Base-by-base conservation (phyloP, 768 basidiomycete species). In the Suillus occidentalis region DNA sequence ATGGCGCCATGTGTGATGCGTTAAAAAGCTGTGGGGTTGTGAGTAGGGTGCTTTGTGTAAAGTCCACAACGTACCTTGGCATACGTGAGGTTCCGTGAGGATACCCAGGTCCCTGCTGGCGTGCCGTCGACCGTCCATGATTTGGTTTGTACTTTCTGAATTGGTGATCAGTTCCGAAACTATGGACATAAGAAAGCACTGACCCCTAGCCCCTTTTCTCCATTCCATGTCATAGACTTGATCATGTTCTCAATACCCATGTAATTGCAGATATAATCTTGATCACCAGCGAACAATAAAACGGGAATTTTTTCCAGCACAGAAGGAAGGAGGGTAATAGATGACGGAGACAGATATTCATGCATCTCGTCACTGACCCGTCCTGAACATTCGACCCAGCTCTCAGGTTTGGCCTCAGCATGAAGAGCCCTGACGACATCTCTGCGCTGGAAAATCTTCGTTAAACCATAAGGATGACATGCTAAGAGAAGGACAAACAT, bases 191-290 rank as follows among this genome's bases (percentile, higher is more conserved):
- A 61, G 40, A 60, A 8, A 81, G 90, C 72, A 56, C 62, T 22
- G 67, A 97, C 95, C 50, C 91, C 91, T 45, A 97, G 83, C 1
- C 97, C 97, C 6, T 80, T 88, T 42, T 76, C 88, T 2, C 95
- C 95, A 64, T 88, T 90, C 97, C 97, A 99, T 3, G 83, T 82
- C 83, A 99, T 80, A 36, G 83, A 79, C 67, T 90, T 88, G 56
- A 98, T 91, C 84, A 92, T 87, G 64, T 83, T 84, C 77, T 98
- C 95, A 65, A 94, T 81, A 4, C 97, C 97, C 60, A 96, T 82
- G 75, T 97, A 91, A 75, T 99, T 99, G 80, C 97, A 99, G 67
- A 99, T 97, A 50, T 95, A 79, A 75, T 99, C 97, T 75, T 98
- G 92, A 74, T 97, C 95, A 7, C 97, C 97, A 0, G 88, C 94